These are phyloP conservation scores for Cicer arietinum DNA, from an alignment of 306 rosid species.

Conservation along the genomic window DNA sequence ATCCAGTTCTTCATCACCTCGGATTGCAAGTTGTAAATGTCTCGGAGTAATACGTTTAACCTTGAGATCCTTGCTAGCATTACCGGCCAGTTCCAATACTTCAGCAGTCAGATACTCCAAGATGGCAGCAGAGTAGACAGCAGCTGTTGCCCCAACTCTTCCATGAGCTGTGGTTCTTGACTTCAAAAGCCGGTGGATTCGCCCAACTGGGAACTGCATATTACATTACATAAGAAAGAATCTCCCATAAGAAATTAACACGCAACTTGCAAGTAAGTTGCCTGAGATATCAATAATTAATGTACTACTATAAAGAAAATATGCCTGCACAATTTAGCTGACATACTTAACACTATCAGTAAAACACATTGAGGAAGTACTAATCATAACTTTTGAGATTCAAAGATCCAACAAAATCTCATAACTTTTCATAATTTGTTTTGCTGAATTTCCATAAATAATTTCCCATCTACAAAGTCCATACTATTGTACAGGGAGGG, in stretches of 20 bases:
- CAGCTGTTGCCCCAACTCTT: slow-evolving; percentile 82
- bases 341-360: background rate
- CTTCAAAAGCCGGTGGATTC: slow-evolving; percentile 76
- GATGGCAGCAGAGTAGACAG: slow-evolving; percentile 81
- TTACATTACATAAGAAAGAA: slow-evolving; percentile 11
- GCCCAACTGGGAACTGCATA: slow-evolving; percentile 78
- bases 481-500: too few relatives aligned
- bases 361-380: background rate
- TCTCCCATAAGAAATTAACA: slow-evolving; percentile 29
- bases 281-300: background rate
- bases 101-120: slow-evolving; percentile 83
- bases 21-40: slow-evolving; percentile 81
- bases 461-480: background rate
- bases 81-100: slow-evolving; percentile 79
- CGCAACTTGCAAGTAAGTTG: slow-evolving; percentile 3
- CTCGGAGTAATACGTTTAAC: slow-evolving; percentile 79
- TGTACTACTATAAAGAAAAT: slow-evolving; percentile 23
- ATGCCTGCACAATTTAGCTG: background rate
- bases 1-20: slow-evolving; percentile 80
- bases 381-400: background rate
- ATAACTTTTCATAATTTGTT: too few relatives aligned
- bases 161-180: slow-evolving; percentile 71
- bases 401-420: background rate
- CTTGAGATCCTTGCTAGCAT: slow-evolving; percentile 81
- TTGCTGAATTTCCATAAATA: background rate